Percentiles rank a stretch among this genome's conserved stretches.
phyloP scores from a whole-genome alignment of 495 filamentous ascomycete genomes.

The Bathelium albidoporum region DNA sequence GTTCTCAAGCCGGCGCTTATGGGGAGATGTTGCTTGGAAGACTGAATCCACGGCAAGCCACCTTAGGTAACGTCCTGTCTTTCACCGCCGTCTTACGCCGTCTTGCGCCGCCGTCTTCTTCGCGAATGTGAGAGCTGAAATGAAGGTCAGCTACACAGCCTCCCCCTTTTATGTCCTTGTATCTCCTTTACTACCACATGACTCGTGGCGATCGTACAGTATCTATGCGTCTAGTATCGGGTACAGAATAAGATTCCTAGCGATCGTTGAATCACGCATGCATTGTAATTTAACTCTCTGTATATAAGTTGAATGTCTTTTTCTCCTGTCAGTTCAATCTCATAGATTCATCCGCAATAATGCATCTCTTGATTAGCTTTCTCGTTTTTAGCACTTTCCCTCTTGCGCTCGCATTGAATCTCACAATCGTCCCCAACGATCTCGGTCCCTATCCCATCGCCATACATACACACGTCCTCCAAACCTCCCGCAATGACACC shows the following conservation, averaged over 20 bases:
- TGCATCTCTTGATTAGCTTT: background rate
- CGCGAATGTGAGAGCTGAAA: background rate
- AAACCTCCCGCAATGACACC: slow-evolving; percentile 3
- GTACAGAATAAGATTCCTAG: background rate
- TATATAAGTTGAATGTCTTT: slow-evolving; percentile 1
- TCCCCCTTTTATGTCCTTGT: background rate
- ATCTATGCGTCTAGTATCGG: background rate
- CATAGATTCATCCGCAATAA: background rate
- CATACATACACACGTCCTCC: slow-evolving; percentile 4
- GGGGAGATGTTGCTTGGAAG: no score
- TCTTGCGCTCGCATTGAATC: background rate
- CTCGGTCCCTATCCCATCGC: slow-evolving; percentile 1
- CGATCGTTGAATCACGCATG: background rate
- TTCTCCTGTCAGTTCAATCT: background rate
- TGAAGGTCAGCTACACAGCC: slow-evolving; percentile 3
- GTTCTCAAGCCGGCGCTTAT: no score
- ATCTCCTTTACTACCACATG: background rate
- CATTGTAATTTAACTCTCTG: background rate
- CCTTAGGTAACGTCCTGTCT: background rate
- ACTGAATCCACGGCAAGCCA: no score
- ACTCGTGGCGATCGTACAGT: background rate
- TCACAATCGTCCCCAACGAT: background rate
- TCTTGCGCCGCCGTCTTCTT: background rate
- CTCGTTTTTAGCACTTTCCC: background rate
- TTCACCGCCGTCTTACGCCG: background rate